phyloP scores from a whole-genome alignment of 768 basidiomycete species.

The Tulasnella calospora region DNA sequence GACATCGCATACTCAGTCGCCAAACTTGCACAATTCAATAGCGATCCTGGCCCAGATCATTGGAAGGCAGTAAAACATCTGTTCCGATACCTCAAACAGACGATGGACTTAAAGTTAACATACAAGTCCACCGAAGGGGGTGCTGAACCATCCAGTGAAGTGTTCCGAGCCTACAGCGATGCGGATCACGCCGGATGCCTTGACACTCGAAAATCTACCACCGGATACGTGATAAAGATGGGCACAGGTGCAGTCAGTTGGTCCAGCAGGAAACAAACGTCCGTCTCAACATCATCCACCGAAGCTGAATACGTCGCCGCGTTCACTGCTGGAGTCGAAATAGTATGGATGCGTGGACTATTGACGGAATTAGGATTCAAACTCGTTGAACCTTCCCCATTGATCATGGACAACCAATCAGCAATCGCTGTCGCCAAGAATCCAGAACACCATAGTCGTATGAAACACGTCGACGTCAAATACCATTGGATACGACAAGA shows the following conservation, averaged over 20 bases:
- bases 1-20: conserved; percentile 22
- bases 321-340: conserved; percentile 30
- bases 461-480: too few relatives aligned
- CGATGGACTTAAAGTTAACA: conserved; percentile 9
- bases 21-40: conserved; percentile 23
- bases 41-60: conserved; percentile 29
- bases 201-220: conserved; percentile 36
- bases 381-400: conserved; percentile 22
- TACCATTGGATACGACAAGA: conserved; percentile 8
- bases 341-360: conserved; percentile 31
- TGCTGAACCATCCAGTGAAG: too few relatives aligned
- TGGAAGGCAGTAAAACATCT: conserved; percentile 38
- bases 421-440: too few relatives aligned
- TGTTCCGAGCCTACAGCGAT: too few relatives aligned
- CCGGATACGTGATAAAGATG: too few relatives aligned
- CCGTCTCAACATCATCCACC: conserved; percentile 39
- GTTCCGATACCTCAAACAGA: conserved; percentile 25
- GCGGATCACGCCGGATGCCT: conserved; percentile 33
- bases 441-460: too few relatives aligned
- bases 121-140: neutral
- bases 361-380: conserved; percentile 29
- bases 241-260: conserved; percentile 40
- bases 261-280: conserved; percentile 39
- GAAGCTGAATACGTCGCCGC: conserved; percentile 36
- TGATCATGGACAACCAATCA: conserved; percentile 26